Base-by-base conservation (phyloP, 75 land plant genomes). In the Cupressus sempervirens region DNA sequence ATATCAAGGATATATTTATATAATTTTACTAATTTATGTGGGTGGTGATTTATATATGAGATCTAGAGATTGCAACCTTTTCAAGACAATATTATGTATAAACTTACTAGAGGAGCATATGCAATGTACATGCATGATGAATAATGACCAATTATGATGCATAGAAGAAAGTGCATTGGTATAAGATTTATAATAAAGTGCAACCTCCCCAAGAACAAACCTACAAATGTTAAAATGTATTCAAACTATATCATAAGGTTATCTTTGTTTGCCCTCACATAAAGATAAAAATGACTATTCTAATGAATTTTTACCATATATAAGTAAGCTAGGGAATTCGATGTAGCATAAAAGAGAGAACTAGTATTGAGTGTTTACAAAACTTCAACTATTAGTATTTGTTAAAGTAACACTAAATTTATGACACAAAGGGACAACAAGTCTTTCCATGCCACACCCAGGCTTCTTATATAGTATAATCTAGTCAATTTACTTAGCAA, bases 181-280 rank as follows among this genome's bases (percentile, higher is more conserved):
- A 98, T 98, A 77, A 98, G 95, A 84, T 98, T 98, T 83, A 98
- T 98, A 84, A 98, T 98, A 72, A 98, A 2, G 99, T 98, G 84
- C 96, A 98, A 2, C 99, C 99, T 88, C 99, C 99, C 99, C 98
- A 96, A 15, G 99, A 98, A 88, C 99, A 96, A 54, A 98, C 99
- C 99, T 98, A 88, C 34, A 89, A 62, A 82, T 7, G 62, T 65
- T 30, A 45, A 84, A 18, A 3, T 23, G 48, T 45, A 43, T 79
- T 79, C 43, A 29, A 79, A 20, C 26, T 10, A 41, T n/a, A 43
- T 26, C 50, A 43, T 38, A 79, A 43, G 45, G 46, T 79, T 32
- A 53, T 41, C 20, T 35, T 18, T 16, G 10, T 20, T 46, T 67
- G 26, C 40, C 54, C 54, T 30, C 29, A 20, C 45, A 15, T 15